Base-by-base conservation (phyloP, 176 grass and related monocot species). In the Rhynchospora tenuis region DNA sequence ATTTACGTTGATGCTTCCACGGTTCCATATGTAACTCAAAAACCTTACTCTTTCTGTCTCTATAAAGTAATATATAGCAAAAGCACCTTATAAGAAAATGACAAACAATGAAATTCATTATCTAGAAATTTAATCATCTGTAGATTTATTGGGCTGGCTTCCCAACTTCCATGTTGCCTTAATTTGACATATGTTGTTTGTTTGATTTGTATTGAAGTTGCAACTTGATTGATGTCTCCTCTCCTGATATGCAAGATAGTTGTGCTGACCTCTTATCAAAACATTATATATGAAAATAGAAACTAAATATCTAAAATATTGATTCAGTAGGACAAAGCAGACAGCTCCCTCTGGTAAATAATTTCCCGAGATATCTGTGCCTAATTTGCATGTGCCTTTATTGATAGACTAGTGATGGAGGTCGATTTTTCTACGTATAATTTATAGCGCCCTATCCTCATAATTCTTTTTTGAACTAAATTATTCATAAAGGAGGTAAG, bases 1-100 rank as follows among this genome's bases (percentile, higher is more conserved):
- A 54, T 77, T 59, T 19, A 33, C 13, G 9, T 22, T 80, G 76
- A 80, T 80, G 76, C 76, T 80, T 80, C 16, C 22, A 81, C 57
- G 59, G 33, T 63, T 46, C 19, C 57, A 59, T 81, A 26, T 81
- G 57, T 60, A 64, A 81, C 44, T 64, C 58, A 81, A 14, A 81
- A 59, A 81, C 56, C 60, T 64, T 26, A 43, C 31, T 48, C 59
- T 50, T 64, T 28, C 22, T 51, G 26, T 50, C 50, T 9, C 79
- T 64, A 48, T 59, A 59, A 16, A 26, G 31, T 22, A 80, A 60
- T n/a, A n/a, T n/a, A n/a, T 59, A 50, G 52, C 28, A 79, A 79
- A 59, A 42, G 20, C 54, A 80, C 55, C 27, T 80, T 59, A 42
- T 61, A 80, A 80, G 33, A 60, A 59, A 79, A 27, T 2, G 5